Percentiles rank a stretch among this genome's conserved stretches.
Conservation (phyloP, 1,284 basidiomycete genomes). For the Ceratobasidium sp. region DNA sequence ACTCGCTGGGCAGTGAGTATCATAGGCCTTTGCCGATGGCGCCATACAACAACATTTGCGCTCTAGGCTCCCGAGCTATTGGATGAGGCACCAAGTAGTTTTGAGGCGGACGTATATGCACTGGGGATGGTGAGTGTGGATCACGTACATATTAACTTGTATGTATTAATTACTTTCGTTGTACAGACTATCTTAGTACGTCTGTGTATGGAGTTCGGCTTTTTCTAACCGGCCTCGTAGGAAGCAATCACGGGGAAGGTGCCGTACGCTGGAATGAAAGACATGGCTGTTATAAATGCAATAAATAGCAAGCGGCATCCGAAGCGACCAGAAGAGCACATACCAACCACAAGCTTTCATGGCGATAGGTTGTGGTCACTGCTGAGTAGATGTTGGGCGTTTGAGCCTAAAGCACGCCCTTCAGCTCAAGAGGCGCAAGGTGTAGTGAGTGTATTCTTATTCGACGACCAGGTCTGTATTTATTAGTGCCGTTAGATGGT, state of each 20-base stretch:
- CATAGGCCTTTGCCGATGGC: no score
- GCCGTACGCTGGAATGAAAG: not conserved
- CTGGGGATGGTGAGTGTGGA: constrained; percentile 39
- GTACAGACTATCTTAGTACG: constrained; percentile 24
- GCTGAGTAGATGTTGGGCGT: constrained; percentile 13
- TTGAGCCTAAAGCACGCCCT: constrained; percentile 3
- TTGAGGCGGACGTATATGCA: constrained; percentile 13
- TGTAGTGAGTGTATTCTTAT: not conserved
- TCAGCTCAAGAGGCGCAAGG: not conserved
- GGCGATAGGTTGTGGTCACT: constrained; percentile 8
- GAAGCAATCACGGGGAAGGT: constrained; percentile 19
- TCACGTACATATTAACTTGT: not conserved
- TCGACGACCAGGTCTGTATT: no score
- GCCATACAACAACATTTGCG: not conserved
- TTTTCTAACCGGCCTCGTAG: not conserved
- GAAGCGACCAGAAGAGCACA: not conserved
- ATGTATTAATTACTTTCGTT: not conserved
- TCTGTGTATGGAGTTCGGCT: not conserved
- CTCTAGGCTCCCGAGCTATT: not conserved
- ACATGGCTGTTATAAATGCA: not conserved
- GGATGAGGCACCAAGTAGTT: no score
- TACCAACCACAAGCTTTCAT: not conserved
- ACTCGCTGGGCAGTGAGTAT: not conserved
- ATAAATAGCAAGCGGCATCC: not conserved
- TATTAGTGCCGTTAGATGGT: no score